Evolutionary conservation across 345 rosid genomes (phyloP).

Genomic region (Fremontodendron californicum): DNA sequence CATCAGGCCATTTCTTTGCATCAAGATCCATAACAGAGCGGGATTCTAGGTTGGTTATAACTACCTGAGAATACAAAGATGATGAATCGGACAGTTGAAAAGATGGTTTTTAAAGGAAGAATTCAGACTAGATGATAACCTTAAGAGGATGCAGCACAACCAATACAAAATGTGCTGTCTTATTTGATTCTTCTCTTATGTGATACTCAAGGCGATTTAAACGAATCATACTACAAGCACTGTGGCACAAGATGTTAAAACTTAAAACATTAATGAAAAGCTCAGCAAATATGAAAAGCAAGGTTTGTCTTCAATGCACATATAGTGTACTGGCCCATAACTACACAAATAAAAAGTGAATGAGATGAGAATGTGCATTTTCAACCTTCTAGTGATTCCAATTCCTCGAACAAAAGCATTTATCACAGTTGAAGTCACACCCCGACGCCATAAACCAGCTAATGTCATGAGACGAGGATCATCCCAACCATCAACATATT

Average conservation of each 20-base stretch:
- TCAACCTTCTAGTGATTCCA: slow-evolving; percentile 91
- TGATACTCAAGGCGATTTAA: no score
- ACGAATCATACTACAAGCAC: no score
- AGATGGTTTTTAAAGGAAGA: neutral
- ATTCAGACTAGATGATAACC: slow-evolving; percentile 34
- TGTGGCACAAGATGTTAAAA: slow-evolving; percentile 36
- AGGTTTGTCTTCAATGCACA: neutral
- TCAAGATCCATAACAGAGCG: slow-evolving; percentile 59
- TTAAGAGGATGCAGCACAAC: slow-evolving; percentile 91
- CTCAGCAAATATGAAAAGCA: slow-evolving; percentile 2
- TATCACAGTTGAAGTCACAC: slow-evolving; percentile 77
- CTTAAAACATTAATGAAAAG: slow-evolving; percentile 2
- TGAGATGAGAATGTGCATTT: neutral
- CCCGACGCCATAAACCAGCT: slow-evolving; percentile 88
- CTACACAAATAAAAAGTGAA: neutral
- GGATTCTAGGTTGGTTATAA: slow-evolving; percentile 68
- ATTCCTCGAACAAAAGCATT: slow-evolving; percentile 86
- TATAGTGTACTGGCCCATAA: neutral
- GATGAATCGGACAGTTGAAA: neutral
- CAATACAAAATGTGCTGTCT: slow-evolving; percentile 71
- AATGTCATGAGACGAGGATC: slow-evolving; percentile 96
- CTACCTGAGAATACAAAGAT: slow-evolving; percentile 41
- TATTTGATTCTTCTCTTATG: no score
- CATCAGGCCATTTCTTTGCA: slow-evolving; percentile 94
- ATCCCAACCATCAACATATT: slow-evolving; percentile 99